Base-by-base conservation (phyloP, 441 rosid genomes). In the Euphorbia neoarborescens region DNA sequence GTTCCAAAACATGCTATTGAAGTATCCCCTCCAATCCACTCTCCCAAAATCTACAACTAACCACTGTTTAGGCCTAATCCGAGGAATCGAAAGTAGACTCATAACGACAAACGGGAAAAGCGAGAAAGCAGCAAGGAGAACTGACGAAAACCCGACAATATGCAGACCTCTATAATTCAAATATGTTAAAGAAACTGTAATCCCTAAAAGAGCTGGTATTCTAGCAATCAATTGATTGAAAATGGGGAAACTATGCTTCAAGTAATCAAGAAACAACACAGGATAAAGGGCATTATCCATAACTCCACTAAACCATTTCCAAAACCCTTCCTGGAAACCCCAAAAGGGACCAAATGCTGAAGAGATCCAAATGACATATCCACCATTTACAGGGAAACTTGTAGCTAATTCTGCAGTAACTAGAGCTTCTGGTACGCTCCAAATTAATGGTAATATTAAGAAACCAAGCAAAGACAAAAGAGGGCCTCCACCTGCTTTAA, bases 261-360 rank as follows among this genome's bases (percentile, higher is more conserved):
- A 67, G 84, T 94, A 94, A 85, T 94, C 99, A 38, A 91, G 89
- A 70, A 94, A 91, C 76, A 91, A 61, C 0, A 91, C 95, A 54
- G 97, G 99, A 70, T 94, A 91, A 6, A 94, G 84, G 44, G 98
- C 98, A 86, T 92, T 90, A 72, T 92, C 98, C 87, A 92, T 89
- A 67, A 92, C 96, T 59, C 98, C 97, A 82, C 99, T 94, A 71
- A 94, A 82, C 97, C 97, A 91, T 85, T 94, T 94, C 97, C 96
- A 88, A 60, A 87, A 90, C 17, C 99, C 96, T 81, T 94, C 95
- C 44, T 91, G 97, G 71, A 91, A 91, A 11, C 97, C 97, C 99
- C 99, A 91, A 62, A 90, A 94, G 24, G 91, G 87, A 61, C 96
- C 97, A 78, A 91, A 90, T 17, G 99, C 97, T 20, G 96, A 86